A percentile compares a stretch with the other conserved stretches of the same genome.
These are phyloP conservation scores for Nitzschia sp. DNA, from an alignment of 108 stramenopile genomes.

Conservation along the genomic window DNA sequence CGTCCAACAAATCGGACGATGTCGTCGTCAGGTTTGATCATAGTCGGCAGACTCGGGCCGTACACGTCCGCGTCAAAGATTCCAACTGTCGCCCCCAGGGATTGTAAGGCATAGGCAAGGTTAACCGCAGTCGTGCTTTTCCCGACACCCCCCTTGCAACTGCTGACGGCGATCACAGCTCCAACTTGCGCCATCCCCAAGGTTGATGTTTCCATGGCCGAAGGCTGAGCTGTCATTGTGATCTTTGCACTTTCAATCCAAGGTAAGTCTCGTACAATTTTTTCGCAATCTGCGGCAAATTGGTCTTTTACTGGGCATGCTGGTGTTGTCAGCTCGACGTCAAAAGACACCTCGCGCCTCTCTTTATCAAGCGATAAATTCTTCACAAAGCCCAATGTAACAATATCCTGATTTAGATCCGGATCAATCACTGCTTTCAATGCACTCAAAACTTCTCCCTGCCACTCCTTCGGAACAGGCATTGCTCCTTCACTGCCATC, in stretches of 20 bases:
- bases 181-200: slow-evolving; percentile 76
- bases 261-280: slow-evolving; percentile 49
- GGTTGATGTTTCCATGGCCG: slow-evolving; percentile 43
- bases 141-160: slow-evolving; percentile 97
- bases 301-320: slow-evolving; percentile 78
- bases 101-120: slow-evolving; percentile 89
- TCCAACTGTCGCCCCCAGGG: slow-evolving; percentile 82
- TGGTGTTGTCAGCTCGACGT: slow-evolving; percentile 79
- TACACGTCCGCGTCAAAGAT: slow-evolving; percentile 97
- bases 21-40: slow-evolving; percentile 81
- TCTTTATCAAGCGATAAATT: slow-evolving; percentile 60
- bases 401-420: slow-evolving; percentile 75
- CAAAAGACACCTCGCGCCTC: slow-evolving; percentile 55
- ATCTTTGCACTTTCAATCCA: slow-evolving; percentile 50
- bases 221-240: slow-evolving; percentile 66
- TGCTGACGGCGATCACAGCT: slow-evolving; percentile 79
- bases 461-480: slow-evolving; percentile 68
- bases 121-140: slow-evolving; percentile 97
- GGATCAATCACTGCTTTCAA: slow-evolving; percentile 77
- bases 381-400: slow-evolving; percentile 75
- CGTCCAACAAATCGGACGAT: slow-evolving; percentile 75
- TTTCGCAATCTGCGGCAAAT: slow-evolving; percentile 62
- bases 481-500: not conserved
- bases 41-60: slow-evolving; percentile 90
- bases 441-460: slow-evolving; percentile 59